Evolutionary conservation across 108 stramenopile species (phyloP), one percentile per base, ranked within the genome.

Genomic region (Mayamaea pseudoterrestris): DNA sequence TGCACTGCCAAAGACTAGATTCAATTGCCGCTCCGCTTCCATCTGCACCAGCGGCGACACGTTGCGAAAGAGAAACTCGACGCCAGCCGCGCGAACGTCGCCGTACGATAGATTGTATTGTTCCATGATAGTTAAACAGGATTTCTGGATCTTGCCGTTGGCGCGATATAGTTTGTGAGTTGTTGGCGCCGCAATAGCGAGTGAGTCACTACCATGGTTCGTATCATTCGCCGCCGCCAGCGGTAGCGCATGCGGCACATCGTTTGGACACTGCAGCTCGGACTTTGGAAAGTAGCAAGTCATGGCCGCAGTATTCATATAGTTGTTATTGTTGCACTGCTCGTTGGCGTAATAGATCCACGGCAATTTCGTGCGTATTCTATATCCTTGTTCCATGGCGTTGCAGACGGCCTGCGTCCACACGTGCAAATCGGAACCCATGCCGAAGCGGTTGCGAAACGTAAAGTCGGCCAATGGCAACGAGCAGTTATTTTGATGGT

Each of bases 401-500:
- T 78, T 60, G 47, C 69, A 73, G 23, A 73, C 35, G 14, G 76
- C 67, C 18, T 60, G 44, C 12, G 39, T 49, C 63, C 67, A 77
- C 26, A 72, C 36, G 28, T 72, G 67, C 45, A 77, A 50, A 43
- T 70, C 67, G 44, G 60, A 63, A 11, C 76, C 76, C 44, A 77
- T 41, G 30, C 76, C 76, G 50, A 52, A 68, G 18, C 57, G 50
- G 57, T 64, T 76, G 0, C 61, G 66, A 39, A 37, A 59, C 8
- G 17, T 18, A 47, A 65, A 69, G 21, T 55, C 41, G n/a, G 35
- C 55, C 31, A 56, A 16, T 8, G 69, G 60, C 1, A 61, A 14
- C 16, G 60, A 46, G 28, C 68, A 66, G 30, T 72, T 47, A 1
- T 23, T 22, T 63, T 71, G 70, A 51, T 66, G 60, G 20, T 44